Conservation (phyloP, 352 stramenopile species). For the Phytophthora litchii region DNA sequence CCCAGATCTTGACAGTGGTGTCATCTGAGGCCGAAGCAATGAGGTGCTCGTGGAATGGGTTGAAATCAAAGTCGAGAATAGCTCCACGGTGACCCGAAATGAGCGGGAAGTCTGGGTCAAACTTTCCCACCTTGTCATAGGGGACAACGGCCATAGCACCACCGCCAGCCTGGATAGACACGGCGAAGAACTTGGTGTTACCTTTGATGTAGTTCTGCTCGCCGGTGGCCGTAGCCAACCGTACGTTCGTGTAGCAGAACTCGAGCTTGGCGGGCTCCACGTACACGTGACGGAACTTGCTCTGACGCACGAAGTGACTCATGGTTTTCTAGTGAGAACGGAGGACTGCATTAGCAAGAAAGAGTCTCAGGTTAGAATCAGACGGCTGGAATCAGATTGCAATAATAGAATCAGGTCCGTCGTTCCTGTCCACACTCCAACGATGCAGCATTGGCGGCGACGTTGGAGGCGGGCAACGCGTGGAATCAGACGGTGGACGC, state of each 20-base stretch:
- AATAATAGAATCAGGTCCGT: slow-evolving; percentile 14
- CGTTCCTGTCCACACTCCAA: slow-evolving; percentile 4
- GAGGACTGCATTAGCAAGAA: slow-evolving; percentile 10
- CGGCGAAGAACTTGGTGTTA: slow-evolving; percentile 99
- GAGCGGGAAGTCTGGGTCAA: slow-evolving; percentile 93
- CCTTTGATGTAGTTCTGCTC: slow-evolving; percentile 99
- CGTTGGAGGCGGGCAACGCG: background rate
- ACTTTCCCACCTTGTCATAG: slow-evolving; percentile 95
- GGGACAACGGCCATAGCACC: slow-evolving; percentile 94
- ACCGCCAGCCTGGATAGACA: slow-evolving; percentile 91
- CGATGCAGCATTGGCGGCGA: background rate
- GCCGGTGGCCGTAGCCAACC: slow-evolving; percentile 96
- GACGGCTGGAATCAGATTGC: slow-evolving; percentile 2
- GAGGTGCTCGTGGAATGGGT: slow-evolving; percentile 97
- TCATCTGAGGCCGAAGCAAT: slow-evolving; percentile 97
- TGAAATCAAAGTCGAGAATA: slow-evolving; percentile 99
- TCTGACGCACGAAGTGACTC: slow-evolving; percentile 96
- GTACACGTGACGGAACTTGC: slow-evolving; percentile 99
- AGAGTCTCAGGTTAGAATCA: slow-evolving; percentile 3
- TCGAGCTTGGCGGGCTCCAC: slow-evolving; percentile 96
- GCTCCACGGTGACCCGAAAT: slow-evolving; percentile 95
- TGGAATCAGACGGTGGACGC: background rate
- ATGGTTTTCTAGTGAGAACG: slow-evolving; percentile 50
- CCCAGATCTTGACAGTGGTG: slow-evolving; percentile 98
- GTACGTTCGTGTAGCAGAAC: slow-evolving; percentile 91